Conservation (phyloP, 2,329 filamentous ascomycete genomes). For the Exophiala sideris region DNA sequence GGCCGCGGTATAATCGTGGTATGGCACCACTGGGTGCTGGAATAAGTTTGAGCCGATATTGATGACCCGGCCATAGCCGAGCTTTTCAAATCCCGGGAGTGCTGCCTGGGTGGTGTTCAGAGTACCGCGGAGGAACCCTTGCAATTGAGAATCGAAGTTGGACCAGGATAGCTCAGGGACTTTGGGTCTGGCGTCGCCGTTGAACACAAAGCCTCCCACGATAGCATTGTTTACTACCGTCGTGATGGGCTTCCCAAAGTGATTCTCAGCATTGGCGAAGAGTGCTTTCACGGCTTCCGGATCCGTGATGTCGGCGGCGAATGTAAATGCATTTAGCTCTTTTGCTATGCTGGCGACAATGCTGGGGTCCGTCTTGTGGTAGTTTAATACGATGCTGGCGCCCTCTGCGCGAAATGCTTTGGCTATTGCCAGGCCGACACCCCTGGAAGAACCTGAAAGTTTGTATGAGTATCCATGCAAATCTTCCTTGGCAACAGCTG, state of each 20-base stretch:
- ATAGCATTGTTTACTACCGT: slow-evolving; percentile 27
- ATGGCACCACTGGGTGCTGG: slow-evolving; percentile 25
- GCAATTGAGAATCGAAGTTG: slow-evolving; percentile 20
- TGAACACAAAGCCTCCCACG: slow-evolving; percentile 24
- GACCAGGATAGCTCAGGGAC: slow-evolving; percentile 20
- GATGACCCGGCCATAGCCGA: slow-evolving; percentile 20
- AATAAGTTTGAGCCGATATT: slow-evolving; percentile 26
- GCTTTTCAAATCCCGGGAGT: slow-evolving; percentile 18
- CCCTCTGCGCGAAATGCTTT: slow-evolving; percentile 17
- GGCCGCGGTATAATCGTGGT: slow-evolving; percentile 26
- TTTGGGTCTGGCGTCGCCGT: slow-evolving; percentile 22
- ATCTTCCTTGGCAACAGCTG: too few species aligned
- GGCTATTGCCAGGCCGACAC: slow-evolving; percentile 21
- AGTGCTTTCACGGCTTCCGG: slow-evolving; percentile 12
- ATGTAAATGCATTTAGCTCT: slow-evolving; percentile 13
- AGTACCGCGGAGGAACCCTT: slow-evolving; percentile 19
- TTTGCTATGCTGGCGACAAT: slow-evolving; percentile 6
- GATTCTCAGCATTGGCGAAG: slow-evolving; percentile 12
- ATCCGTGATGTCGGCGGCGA: slow-evolving; percentile 22
- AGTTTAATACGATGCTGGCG: slow-evolving; percentile 20
- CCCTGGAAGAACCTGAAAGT: slow-evolving; percentile 16
- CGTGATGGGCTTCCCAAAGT: slow-evolving; percentile 18
- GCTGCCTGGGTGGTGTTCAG: slow-evolving; percentile 26
- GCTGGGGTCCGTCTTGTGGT: slow-evolving; percentile 8
- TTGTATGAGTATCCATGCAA: not conserved